Evolutionary conservation across 2,329 filamentous ascomycete genomes (phyloP), one percentile per base, ranked within the genome.

Genomic region (Coniochaeta sp.): DNA sequence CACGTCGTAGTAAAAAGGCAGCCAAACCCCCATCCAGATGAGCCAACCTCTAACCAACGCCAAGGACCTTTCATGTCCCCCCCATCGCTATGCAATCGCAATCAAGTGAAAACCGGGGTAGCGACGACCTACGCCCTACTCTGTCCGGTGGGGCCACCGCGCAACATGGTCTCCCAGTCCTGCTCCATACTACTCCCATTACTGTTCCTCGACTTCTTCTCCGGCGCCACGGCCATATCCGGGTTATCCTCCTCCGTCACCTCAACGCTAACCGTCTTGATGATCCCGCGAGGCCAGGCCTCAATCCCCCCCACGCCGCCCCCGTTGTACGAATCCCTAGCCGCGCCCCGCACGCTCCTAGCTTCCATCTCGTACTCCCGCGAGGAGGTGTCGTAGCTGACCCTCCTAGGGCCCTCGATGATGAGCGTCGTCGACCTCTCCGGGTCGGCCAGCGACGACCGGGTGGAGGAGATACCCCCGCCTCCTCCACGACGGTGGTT

Each of bases 191-290:
- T 57, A 9, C 45, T 16, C n/a, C n/a, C n/a, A 14, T 49, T 49
- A 46, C 52, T 54, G 20, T 22, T 22, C 26, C 32, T 50, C 18
- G 51, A 32, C 14, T 27, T 28, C n/a, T 27, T n/a, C n/a, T n/a
- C 33, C 26, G 38, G 38, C 49, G 49, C 51, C 56, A 26, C 54
- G 53, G 9, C 58, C 45, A 13, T 62, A 26, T 65, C 58, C 16
- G 59, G 52, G 35, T 61, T 63, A 35, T 62, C 58, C 57, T 69
- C 67, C 53, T 68, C 61, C 4, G 64, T 55, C 2, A 69, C 64
- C 55, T 69, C 62, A 10, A 70, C 63, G 38, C 64, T 66, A 22
- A 70, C 67, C 2, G 67, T 68, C 59, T 70, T 70, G 56, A 69
- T 68, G 53, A 70, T 70, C 16, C 66, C 65, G 18, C 61, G 55